Base-by-base conservation (phyloP, 805 yeast species). In the Yarrowia deformans region DNA sequence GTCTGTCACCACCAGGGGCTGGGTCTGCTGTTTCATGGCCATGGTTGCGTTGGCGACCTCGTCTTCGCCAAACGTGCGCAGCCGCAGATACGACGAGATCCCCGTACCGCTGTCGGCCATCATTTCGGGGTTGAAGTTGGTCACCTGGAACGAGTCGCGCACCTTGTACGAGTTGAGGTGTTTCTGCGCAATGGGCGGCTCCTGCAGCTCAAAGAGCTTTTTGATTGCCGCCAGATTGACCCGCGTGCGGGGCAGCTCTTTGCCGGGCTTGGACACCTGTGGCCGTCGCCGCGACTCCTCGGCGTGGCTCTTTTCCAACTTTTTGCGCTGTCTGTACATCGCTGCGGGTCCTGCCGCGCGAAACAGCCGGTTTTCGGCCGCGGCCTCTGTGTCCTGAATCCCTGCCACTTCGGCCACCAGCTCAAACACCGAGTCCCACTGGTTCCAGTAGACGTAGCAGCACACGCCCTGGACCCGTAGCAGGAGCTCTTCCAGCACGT, bases 311-410 rank as follows among this genome's bases (percentile, higher is more conserved):
- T 72, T 72, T 43, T 70, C 70, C 16, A 70, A 70, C 67, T 70
- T 73, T 23, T 71, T 55, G 39, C 74, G 68, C 67, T 75, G 72
- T 42, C 74, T 70, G 70, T 74, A 76, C 52, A 76, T 67, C 19
- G 78, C 78, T 1, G 79, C 78, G 23, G 75, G 77, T 10, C 79
- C 79, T 13, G 74, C 70, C 8, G 78, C 76, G 10, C 77, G 67
- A 71, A 77, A 77, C 13, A 77, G 66, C 3, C 79, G 72, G 10
- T 79, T 79, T 7, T 67, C 35, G 55, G 76, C 77, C 8, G 76
- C 73, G 8, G 50, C 67, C 40, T 71, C 73, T 61, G 77, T 70
- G 29, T 70, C 73, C 12, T 70, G 72, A 23, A 68, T 70, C 5
- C 78, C 76, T 0, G 73, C 74, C n/a, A 75, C 70, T 34, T 74